These are phyloP conservation scores for Moesziomyces antarcticus DNA, from an alignment of 1,284 basidiomycete genomes.

Conservation along the genomic window DNA sequence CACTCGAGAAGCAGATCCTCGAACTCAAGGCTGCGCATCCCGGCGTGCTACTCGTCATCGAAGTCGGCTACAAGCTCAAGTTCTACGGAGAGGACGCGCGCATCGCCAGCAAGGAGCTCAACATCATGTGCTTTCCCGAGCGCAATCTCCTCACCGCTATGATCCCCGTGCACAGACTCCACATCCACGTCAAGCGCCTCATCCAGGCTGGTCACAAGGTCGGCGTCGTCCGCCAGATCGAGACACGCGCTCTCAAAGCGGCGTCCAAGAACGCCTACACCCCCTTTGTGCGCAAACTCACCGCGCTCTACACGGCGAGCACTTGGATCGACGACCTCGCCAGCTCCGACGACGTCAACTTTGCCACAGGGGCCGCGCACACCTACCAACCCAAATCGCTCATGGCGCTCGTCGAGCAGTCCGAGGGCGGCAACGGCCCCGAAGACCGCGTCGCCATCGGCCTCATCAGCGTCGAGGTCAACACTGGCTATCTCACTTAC, in stretches of 20 bases:
- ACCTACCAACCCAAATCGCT: constrained; percentile 49
- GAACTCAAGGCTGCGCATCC: constrained; percentile 70
- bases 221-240: constrained; percentile 87
- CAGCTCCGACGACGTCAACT: constrained; percentile 73
- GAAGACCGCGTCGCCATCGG: constrained; percentile 77
- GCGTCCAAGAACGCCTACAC: constrained; percentile 68
- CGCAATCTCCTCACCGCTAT: constrained; percentile 85
- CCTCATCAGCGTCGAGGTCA: constrained; percentile 82
- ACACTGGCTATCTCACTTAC: constrained; percentile 90
- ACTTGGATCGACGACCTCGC: constrained; percentile 81
- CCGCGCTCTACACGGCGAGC: constrained; percentile 84
- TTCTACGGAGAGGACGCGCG: constrained; percentile 90
- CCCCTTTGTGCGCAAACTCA: constrained; percentile 83
- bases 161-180: constrained; percentile 82
- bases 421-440: constrained; percentile 71
- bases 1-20: constrained; percentile 64
- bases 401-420: constrained; percentile 75
- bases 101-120: constrained; percentile 82
- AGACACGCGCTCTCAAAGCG: constrained; percentile 96
- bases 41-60: constrained; percentile 83
- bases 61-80: constrained; percentile 74
- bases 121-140: constrained; percentile 78
- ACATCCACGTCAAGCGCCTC: constrained; percentile 84
- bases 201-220: constrained; percentile 85
- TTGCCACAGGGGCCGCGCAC: constrained; percentile 16